phyloP scores from a whole-genome alignment of 148 eudicot genomes.

The Silene uniflora region DNA sequence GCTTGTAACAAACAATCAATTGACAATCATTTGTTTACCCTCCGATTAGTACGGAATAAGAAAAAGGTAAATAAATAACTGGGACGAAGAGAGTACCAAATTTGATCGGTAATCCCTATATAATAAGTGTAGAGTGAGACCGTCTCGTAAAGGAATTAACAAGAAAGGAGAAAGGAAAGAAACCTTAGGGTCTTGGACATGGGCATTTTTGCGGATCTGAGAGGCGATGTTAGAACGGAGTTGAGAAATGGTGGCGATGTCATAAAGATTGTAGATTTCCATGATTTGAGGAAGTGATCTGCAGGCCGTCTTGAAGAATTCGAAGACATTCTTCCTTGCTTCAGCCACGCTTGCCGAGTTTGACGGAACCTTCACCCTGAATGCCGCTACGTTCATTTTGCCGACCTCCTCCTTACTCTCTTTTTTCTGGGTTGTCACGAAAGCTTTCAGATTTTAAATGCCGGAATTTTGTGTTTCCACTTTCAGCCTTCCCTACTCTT shows the following conservation, averaged over 20 bases:
- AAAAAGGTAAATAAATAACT: not conserved
- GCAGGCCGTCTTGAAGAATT: slow-evolving; percentile 70
- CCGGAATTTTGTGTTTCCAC: no score
- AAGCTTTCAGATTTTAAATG: no score
- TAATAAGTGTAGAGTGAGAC: no score
- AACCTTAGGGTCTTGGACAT: slow-evolving; percentile 74
- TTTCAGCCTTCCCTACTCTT: no score
- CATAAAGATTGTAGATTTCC: slow-evolving; percentile 80
- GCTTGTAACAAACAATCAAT: no score
- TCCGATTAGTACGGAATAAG: no score
- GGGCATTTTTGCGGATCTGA: slow-evolving; percentile 72
- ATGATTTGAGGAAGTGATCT: slow-evolving; percentile 75
- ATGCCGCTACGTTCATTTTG: slow-evolving; percentile 1
- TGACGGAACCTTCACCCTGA: slow-evolving; percentile 52
- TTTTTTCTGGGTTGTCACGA: no score
- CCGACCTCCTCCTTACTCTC: no score
- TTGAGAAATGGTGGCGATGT: slow-evolving; percentile 55
- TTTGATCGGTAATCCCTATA: no score
- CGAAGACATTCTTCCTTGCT: slow-evolving; percentile 60
- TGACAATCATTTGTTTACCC: no score
- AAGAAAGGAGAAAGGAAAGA: not conserved
- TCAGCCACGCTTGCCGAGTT: slow-evolving; percentile 66
- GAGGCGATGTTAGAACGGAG: slow-evolving; percentile 76
- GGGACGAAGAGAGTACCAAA: no score
- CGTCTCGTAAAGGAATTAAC: no score